Evolutionary conservation across 2,329 filamentous ascomycete genomes (phyloP), one percentile per base, ranked within the genome.

Genomic region (Xylariaceae sp.): DNA sequence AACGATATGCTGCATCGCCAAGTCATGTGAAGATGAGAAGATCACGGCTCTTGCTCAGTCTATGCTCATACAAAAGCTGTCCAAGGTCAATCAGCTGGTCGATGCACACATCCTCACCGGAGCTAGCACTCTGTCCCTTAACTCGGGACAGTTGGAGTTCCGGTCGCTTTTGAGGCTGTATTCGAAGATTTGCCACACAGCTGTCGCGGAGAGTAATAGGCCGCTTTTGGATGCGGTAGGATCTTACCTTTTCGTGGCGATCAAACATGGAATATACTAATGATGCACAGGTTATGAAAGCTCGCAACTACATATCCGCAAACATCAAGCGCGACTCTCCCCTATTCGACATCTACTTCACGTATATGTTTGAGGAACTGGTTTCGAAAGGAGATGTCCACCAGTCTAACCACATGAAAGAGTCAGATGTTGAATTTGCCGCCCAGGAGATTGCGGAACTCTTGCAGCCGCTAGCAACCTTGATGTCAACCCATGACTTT

Each of bases 11-110:
- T 87, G 87, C n/a, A 90, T 99, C 71, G 91, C 94, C 0, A 84
- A 82, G 18, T 87, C 84, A 59, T 92, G 88, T 71, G 83, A 88
- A 52, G 92, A 99, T 68, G 87, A 91, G 61, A 96, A 97, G 75
- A 96, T 99, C 56, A 94, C 89, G 5, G 92, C 92, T 4, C 79
- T 99, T 55, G 93, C 92, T 2, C 89, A 97, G 67, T 95, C 92
- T 0, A 97, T 99, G 87, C 84, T 99, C 23, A 77, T 96, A n/a
- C 94, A 99, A 71, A 97, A 99, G 73, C 84, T 97, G 59, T 87
- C 88, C 61, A 93, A 94, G 73, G 85, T 97, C 57, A 94, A 85
- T 69, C 80, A 84, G 60, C 78, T 82, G 3, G 89, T 97, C 1
- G 92, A 97, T 76, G 86, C 88, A 35, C 88, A 88, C 57, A 94